A percentile compares a stretch with the other conserved stretches of the same genome.
Conservation (phyloP, 1,139 yeast genomes). For the Komagataea norvegica region DNA sequence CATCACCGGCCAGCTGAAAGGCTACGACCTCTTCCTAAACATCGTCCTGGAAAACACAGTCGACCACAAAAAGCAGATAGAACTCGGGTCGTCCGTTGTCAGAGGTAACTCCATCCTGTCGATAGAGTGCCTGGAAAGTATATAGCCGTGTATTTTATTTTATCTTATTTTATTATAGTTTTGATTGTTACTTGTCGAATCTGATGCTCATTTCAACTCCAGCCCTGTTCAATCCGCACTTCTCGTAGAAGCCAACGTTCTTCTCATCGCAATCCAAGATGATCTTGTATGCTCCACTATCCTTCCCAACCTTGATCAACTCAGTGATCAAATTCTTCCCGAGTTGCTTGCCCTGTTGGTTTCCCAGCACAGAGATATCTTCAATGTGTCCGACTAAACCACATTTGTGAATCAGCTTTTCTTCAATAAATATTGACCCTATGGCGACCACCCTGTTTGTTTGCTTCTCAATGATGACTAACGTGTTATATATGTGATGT, state of each 20-base stretch:
- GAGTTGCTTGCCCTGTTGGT: conserved; percentile 79
- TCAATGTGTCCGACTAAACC: conserved; percentile 93
- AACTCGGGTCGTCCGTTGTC: conserved; percentile 50
- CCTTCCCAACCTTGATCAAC: conserved; percentile 55
- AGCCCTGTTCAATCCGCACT: conserved; percentile 64
- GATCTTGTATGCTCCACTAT: conserved; percentile 75
- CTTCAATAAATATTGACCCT: conserved; percentile 51
- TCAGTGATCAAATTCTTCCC: conserved; percentile 65
- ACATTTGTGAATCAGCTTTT: conserved; percentile 67
- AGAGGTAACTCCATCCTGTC: conserved; percentile 62
- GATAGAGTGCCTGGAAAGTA: conserved; percentile 39
- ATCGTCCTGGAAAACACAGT: conserved; percentile 70
- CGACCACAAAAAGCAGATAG: conserved; percentile 48
- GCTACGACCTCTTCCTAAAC: conserved; percentile 74
- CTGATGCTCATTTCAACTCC: conserved; percentile 69
- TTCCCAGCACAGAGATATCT: conserved; percentile 76
- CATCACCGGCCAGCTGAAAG: conserved; percentile 68
- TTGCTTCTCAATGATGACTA: conserved; percentile 48
- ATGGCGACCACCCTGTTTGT: conserved; percentile 40
- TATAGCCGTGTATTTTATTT: conserved; percentile 12
- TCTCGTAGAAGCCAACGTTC: conserved; percentile 82
- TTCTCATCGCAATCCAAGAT: conserved; percentile 83
- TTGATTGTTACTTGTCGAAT: conserved; percentile 13
- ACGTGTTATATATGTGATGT: conserved; percentile 46
- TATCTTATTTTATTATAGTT: neutral